Base-by-base conservation (phyloP, 2,329 filamentous ascomycete species). In the Tolypocladium endophyticum region DNA sequence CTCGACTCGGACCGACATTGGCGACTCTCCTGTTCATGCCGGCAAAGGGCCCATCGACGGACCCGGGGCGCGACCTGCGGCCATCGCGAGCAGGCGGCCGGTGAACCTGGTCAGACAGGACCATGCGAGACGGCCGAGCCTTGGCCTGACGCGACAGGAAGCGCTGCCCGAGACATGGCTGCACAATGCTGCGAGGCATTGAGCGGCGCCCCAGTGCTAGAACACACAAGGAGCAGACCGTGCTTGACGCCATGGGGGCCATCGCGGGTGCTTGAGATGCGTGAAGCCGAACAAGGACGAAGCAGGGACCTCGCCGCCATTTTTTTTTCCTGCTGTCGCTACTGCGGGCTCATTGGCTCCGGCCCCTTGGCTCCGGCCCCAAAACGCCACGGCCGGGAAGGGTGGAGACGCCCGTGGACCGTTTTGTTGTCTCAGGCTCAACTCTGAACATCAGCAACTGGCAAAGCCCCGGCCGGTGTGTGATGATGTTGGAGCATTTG, bases 11-110 rank as follows among this genome's bases (percentile, higher is more conserved):
- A 30, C 73, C 70, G 47, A 74, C 61, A 56, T 75, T 74, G 59
- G 80, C 80, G 28, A 76, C 73, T 2, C 75, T 82, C 61, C 78
- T 77, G 69, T 85, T 85, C 81, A 84, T 84, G 55, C 74, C 79
- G 0, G 76, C 75, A 66, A 82, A 84, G 0, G 82, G 82, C 0
- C 82, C 81, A 4, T 76, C 76, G 12, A 71, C 68, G 2, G 69
- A 66, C 35, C 73, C 73, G 60, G 73, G 73, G 23, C 75, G 74
- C 11, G 69, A 71, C 60, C 66, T 74, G 59, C 67, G 70, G 33
- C 72, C 70, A 61, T 70, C 70, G 35, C 67, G 67, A 57, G 71
- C 66, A 45, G 77, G 71, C 7, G 74, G 59, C 61, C 74, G 75
- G 43, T 76, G 74, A 30, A 85, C 82, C 54, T 74, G 75, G 64